Percentiles rank a stretch among this genome's conserved stretches.
These are phyloP conservation scores for Backusella tarrabulga DNA, from an alignment of 192 early-diverging fungal species.

Conservation along the genomic window DNA sequence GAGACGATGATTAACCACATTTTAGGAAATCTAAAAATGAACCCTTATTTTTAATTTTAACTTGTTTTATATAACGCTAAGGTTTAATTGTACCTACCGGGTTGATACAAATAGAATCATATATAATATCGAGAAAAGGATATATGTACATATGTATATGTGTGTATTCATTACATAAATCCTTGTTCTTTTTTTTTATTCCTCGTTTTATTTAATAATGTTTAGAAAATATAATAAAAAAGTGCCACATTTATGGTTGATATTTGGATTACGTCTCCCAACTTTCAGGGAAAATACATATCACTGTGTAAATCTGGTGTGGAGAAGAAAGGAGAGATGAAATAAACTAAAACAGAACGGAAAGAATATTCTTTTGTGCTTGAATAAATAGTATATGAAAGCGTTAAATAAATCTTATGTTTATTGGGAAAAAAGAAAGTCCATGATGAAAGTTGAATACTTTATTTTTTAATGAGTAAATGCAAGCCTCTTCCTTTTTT, in stretches of 20 bases:
- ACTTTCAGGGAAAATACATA: background rate
- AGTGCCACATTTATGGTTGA: background rate
- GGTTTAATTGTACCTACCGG: background rate
- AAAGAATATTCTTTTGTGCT: background rate
- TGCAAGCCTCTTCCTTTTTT: background rate
- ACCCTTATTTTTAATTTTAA: constrained; percentile 3
- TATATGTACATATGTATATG: background rate
- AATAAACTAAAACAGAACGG: background rate
- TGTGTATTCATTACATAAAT: too few relatives aligned
- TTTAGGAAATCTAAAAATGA: background rate
- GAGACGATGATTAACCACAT: background rate
- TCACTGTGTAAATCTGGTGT: background rate
- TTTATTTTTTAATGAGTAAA: background rate
- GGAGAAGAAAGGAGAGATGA: background rate
- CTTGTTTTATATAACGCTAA: background rate
- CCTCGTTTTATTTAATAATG: background rate
- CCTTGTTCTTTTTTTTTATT: too few relatives aligned
- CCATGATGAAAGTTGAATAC: background rate
- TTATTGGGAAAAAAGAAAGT: background rate
- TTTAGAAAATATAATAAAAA: background rate
- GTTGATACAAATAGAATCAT: background rate
- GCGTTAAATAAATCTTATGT: background rate
- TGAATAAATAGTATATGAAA: background rate
- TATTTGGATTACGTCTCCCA: background rate
- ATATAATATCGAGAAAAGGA: background rate